Base-by-base conservation (phyloP, 1,139 yeast species). In the Suhomyces bokatorum region DNA sequence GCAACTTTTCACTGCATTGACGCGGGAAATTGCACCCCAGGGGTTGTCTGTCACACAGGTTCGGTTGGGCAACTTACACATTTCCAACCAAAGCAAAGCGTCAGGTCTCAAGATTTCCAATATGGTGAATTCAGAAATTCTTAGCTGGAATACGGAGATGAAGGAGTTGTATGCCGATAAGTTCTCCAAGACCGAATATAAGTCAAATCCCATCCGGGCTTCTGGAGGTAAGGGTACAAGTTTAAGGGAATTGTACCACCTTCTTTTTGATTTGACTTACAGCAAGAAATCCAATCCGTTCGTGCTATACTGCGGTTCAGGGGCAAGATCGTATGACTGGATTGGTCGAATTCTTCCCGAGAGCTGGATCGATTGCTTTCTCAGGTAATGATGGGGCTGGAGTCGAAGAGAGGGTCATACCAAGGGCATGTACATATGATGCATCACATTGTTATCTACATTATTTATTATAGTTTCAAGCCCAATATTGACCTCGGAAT, bases 241-340 rank as follows among this genome's bases (percentile, higher is more conserved):
- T 38, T 64, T 81, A 40, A 67, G 74, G 40, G 72, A 67, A n/a
- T 67, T 82, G 29, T 78, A 80, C 54, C 80, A 81, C 57, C 62
- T 72, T 31, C 58, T 82, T 9, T 83, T 75, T 57, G 88, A 83
- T 52, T 61, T 82, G 51, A 60, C 80, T 3, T 79, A 78, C 52
- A 47, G 57, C 8, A 51, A 51, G 20, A 30, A 29, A 7, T 54
- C 50, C 12, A 62, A 64, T 44, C 62, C 74, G 1, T 48, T 65
- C 1, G 66, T 74, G 6, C 73, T 66, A 5, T 78, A 75, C 54
- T 73, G 77, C 54, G 83, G 83, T 0, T 56, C 73, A 3, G 83
- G 83, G 1, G 78, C 83, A 1, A 58, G 81, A 34, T 53, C 66
- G 6, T 72, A 78, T 44, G 76, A 72, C 32, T 56, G 66, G 56